phyloP scores from a whole-genome alignment of 2,329 filamentous ascomycete genomes.

The Venturia nashicola region DNA sequence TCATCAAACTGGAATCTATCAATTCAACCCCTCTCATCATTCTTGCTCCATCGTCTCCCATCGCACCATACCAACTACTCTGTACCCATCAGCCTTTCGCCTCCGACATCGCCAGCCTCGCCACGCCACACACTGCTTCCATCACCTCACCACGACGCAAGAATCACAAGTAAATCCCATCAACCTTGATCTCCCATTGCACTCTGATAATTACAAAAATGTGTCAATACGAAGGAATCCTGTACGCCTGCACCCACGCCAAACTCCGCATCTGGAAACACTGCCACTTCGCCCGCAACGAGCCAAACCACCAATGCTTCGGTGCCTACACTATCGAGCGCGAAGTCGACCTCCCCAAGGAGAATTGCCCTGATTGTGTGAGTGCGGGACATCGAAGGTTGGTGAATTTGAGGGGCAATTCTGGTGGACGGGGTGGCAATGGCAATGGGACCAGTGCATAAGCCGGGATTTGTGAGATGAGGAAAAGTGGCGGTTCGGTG shows the following conservation, averaged over 20 bases:
- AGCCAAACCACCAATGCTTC: slow-evolving; percentile 56
- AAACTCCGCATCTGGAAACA: slow-evolving; percentile 49
- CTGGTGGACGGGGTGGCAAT: neutral
- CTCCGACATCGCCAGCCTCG: neutral
- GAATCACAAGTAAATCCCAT: neutral
- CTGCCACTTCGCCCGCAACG: slow-evolving; percentile 65
- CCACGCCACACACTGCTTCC: neutral
- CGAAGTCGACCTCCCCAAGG: slow-evolving; percentile 44
- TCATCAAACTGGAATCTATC: neutral
- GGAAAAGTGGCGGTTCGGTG: neutral
- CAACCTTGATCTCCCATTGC: neutral
- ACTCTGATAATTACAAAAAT: slow-evolving; percentile 27
- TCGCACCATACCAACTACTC: neutral
- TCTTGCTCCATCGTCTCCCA: neutral
- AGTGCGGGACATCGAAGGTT: slow-evolving; percentile 12
- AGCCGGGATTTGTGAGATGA: too few relatives aligned
- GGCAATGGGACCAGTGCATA: neutral
- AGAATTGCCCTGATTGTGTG: slow-evolving; percentile 39
- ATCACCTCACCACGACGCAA: neutral
- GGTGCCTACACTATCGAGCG: slow-evolving; percentile 52
- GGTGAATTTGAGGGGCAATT: slow-evolving; percentile 7
- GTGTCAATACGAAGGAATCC: slow-evolving; percentile 61
- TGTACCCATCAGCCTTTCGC: neutral
- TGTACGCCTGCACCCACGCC: slow-evolving; percentile 53
- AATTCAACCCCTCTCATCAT: neutral